Evolutionary conservation across 2,329 filamentous ascomycete genomes (phyloP), one percentile per base, ranked within the genome.

Genomic region (Xylariomycetidae sp.): DNA sequence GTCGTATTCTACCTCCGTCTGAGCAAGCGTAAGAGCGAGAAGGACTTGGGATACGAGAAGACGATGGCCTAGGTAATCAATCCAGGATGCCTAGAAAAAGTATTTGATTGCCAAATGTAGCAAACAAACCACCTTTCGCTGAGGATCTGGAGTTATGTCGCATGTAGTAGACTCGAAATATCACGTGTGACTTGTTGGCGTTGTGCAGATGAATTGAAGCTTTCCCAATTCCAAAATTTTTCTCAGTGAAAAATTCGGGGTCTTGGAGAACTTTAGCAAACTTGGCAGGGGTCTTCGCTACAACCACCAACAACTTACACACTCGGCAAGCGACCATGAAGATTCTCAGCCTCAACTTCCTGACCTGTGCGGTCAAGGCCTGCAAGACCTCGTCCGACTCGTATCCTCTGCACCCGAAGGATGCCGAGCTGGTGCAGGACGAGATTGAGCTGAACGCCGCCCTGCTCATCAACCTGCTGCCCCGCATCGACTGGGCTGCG

Each of bases 291-390:
- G n/a, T n/a, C n/a, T n/a, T n/a, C n/a, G n/a, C n/a, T n/a, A n/a
- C n/a, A n/a, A n/a, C n/a, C n/a, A n/a, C n/a, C n/a, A n/a, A n/a
- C n/a, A n/a, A n/a, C n/a, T n/a, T n/a, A n/a, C n/a, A n/a, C n/a
- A n/a, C n/a, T n/a, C n/a, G n/a, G n/a, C n/a, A n/a, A 10, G 18
- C n/a, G 32, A 59, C 48, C 40, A 98, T 98, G 92, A 96, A 96
- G 63, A 70, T 96, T 43, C 77, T 96, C 32, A 95, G 88, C 40
- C 81, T 94, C 53, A 96, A 96, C 65, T 98, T 98, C 64, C 70
- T 96, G 46, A 92, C 87, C 52, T 98, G 92, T 70, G 90, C 92
- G 42, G 84, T 93, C 57, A 96, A 95, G 71, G 72, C 84, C 36
- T 98, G 92, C 82, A 95, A 93, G 65, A 75, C 79, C 37, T 80